Percentiles rank a stretch among this genome's conserved stretches.
Evolutionary conservation across 2,329 filamentous ascomycete species (phyloP).

Genomic region (Phyllosticta paracitricarpa): DNA sequence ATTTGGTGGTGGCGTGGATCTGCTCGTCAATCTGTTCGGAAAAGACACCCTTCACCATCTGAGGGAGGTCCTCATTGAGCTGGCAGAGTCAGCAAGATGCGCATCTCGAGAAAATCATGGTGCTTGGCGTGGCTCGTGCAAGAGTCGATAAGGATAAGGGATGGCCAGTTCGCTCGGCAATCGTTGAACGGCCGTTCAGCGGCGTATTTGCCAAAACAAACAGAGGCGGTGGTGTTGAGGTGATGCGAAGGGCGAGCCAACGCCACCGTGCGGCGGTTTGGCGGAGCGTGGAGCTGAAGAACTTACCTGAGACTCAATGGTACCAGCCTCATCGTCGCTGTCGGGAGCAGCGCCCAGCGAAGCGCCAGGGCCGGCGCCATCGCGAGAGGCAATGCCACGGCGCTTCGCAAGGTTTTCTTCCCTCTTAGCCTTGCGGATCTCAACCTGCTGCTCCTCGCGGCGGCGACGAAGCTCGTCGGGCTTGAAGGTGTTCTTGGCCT

Average conservation of each 20-base stretch:
- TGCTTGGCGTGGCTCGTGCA: slow-evolving; percentile 11
- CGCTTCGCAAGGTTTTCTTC: slow-evolving; percentile 99
- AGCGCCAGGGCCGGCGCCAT: slow-evolving; percentile 62
- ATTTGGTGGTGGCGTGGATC: slow-evolving; percentile 96
- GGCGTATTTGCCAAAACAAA: slow-evolving; percentile 3
- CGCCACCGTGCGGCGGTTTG: neutral
- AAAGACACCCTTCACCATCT: slow-evolving; percentile 97
- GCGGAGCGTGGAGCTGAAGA: neutral
- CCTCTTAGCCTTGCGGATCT: slow-evolving; percentile 96
- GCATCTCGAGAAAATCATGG: slow-evolving; percentile 3
- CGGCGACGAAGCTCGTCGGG: slow-evolving; percentile 96
- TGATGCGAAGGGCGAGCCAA: neutral
- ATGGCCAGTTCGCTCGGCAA: slow-evolving; percentile 11
- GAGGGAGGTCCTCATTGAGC: slow-evolving; percentile 95
- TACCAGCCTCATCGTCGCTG: slow-evolving; percentile 92
- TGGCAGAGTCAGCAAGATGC: slow-evolving; percentile 28
- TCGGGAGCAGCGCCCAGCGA: slow-evolving; percentile 81
- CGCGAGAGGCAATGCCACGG: slow-evolving; percentile 79
- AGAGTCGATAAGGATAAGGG: slow-evolving; percentile 12
- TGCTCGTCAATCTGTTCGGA: slow-evolving; percentile 97
- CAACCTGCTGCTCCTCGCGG: slow-evolving; percentile 97
- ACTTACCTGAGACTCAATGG: slow-evolving; percentile 91
- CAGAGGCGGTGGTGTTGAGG: neutral
- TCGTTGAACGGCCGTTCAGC: slow-evolving; percentile 6
- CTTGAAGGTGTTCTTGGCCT: slow-evolving; percentile 99